Percentiles rank a stretch among this genome's conserved stretches.
These are phyloP conservation scores for Aspergillus nidulans DNA, from an alignment of 495 filamentous ascomycete species.

Conservation along the genomic window DNA sequence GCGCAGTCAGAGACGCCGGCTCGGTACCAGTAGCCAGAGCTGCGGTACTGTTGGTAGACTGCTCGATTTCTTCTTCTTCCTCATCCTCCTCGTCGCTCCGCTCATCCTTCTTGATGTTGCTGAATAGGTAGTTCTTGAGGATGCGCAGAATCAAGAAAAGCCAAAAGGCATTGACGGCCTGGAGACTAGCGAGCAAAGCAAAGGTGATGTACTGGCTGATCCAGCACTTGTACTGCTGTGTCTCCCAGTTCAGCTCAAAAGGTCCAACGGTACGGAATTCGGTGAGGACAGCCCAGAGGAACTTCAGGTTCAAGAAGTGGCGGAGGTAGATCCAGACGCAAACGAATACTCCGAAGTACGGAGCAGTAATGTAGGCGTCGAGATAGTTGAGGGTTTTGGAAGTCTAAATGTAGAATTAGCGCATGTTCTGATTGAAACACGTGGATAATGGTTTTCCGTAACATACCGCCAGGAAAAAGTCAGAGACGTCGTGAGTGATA, in stretches of 20 bases:
- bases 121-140: conserved; percentile 54
- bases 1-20: conserved; percentile 15
- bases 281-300: conserved; percentile 79
- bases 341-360: conserved; percentile 84
- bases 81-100: conserved; percentile 60
- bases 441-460: background rate
- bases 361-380: conserved; percentile 67
- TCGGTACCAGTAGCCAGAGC: conserved; percentile 29
- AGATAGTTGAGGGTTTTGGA: conserved; percentile 95
- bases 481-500: conserved; percentile 91
- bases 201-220: conserved; percentile 73
- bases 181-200: conserved; percentile 63
- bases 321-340: conserved; percentile 86
- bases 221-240: conserved; percentile 76
- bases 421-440: background rate
- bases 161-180: conserved; percentile 85
- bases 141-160: conserved; percentile 76
- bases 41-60: conserved; percentile 22
- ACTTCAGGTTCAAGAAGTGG: conserved; percentile 84
- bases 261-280: conserved; percentile 87
- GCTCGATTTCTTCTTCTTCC: conserved; percentile 37
- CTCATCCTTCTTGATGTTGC: conserved; percentile 47
- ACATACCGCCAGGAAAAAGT: conserved; percentile 95
- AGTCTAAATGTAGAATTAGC: conserved; percentile 47
- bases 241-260: conserved; percentile 82